Conservation (phyloP, 169 alveolate species). For the Perkinsus marinus region DNA sequence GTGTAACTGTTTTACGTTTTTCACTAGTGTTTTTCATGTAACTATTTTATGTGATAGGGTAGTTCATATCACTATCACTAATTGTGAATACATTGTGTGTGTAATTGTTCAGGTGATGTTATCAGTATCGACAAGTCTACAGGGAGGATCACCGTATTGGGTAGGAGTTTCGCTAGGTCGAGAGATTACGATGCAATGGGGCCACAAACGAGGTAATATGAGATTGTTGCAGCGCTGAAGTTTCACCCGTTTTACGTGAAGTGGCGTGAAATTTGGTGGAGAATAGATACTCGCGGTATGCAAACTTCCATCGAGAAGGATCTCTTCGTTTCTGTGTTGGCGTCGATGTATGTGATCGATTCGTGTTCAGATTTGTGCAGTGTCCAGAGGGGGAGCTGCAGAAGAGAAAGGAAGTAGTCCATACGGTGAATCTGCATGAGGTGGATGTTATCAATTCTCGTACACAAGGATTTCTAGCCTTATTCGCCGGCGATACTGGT, state of each 20-base stretch:
- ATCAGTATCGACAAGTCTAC: conserved; percentile 91
- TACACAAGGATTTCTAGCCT: conserved; percentile 91
- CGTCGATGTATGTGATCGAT: too few species aligned
- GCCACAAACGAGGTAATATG: conserved; percentile 58
- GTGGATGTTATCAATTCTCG: conserved; percentile 90
- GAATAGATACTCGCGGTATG: too few species aligned
- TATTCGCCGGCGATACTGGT: conserved; percentile 98
- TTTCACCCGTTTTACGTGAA: too few species aligned
- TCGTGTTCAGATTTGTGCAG: conserved; percentile 58
- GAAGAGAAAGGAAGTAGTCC: conserved; percentile 94
- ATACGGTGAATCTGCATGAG: conserved; percentile 96
- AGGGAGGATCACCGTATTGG: conserved; percentile 88
- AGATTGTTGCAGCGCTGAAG: too few species aligned
- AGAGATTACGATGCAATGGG: conserved; percentile 97
- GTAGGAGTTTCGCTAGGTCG: conserved; percentile 88
- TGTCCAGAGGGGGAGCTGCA: conserved; percentile 99
- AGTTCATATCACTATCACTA: background rate
- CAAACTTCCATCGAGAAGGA: too few species aligned
- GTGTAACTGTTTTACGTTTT: too few species aligned
- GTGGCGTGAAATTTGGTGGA: too few species aligned
- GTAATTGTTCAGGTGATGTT: conserved; percentile 78
- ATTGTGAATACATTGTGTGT: background rate
- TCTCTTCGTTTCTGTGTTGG: too few species aligned
- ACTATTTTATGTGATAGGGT: too few species aligned
- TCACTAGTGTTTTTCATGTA: too few species aligned